phyloP scores from a whole-genome alignment of 2,329 filamentous ascomycete species.

The Colletotrichum theobromicola region DNA sequence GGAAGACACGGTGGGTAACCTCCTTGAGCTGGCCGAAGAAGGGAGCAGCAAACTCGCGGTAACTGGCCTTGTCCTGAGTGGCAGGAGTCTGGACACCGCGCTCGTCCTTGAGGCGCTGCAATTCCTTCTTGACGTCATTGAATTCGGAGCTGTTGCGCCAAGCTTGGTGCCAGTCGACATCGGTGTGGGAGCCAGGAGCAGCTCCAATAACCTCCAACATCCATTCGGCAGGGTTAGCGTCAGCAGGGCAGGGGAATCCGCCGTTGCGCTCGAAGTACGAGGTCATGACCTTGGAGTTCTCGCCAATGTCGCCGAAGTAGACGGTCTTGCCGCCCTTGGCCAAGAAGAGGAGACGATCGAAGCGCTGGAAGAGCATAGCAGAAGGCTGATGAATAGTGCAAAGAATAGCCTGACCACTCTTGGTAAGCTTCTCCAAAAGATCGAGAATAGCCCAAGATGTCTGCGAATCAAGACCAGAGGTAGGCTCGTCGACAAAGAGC shows the following conservation, averaged over 20 bases:
- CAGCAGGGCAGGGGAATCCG: constrained; percentile 65
- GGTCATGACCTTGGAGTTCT: constrained; percentile 71
- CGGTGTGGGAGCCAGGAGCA: constrained; percentile 66
- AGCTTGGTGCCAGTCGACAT: constrained; percentile 69
- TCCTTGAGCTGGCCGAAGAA: constrained; percentile 71
- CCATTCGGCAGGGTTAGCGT: constrained; percentile 84
- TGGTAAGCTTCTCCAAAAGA: constrained; percentile 86
- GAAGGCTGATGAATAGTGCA: constrained; percentile 98
- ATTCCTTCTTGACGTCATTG: constrained; percentile 58
- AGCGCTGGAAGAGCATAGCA: constrained; percentile 91
- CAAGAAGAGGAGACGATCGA: constrained; percentile 81
- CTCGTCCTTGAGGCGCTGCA: constrained; percentile 59
- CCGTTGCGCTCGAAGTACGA: constrained; percentile 80
- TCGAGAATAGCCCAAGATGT: constrained; percentile 93
- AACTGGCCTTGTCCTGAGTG: constrained; percentile 48
- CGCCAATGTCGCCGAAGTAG: constrained; percentile 81
- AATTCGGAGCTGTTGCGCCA: constrained; percentile 68
- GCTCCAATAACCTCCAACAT: constrained; percentile 71
- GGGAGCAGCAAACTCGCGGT: constrained; percentile 81
- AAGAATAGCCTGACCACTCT: constrained; percentile 90
- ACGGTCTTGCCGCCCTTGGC: constrained; percentile 78
- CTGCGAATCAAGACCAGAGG: constrained; percentile 90
- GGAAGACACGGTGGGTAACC: constrained; percentile 78
- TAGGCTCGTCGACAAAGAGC: constrained; percentile 94
- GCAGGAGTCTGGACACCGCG: constrained; percentile 37